phyloP scores from a whole-genome alignment of 805 yeast genomes.

The Scheffersomyces stipitis region DNA sequence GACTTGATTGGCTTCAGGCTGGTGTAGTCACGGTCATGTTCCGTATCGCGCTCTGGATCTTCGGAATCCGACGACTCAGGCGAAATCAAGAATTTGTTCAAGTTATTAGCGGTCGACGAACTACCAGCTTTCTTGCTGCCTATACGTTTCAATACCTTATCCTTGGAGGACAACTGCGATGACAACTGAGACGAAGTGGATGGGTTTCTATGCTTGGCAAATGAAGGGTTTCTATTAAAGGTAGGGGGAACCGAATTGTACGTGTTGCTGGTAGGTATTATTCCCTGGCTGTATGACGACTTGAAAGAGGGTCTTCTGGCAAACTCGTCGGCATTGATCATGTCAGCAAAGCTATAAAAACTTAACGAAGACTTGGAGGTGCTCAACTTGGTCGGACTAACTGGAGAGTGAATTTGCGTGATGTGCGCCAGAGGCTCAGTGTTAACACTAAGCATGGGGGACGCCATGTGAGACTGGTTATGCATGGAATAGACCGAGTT shows the following conservation, averaged over 20 bases:
- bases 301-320: constrained; percentile 61
- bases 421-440: constrained; percentile 9
- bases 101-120: neutral
- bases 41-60: constrained; percentile 13
- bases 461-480: too few species aligned
- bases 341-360: constrained; percentile 79
- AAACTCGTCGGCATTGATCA: constrained; percentile 66
- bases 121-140: neutral
- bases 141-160: neutral
- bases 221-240: constrained; percentile 9
- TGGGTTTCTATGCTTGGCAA: constrained; percentile 8
- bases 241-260: constrained; percentile 3
- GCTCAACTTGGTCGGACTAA: constrained; percentile 41
- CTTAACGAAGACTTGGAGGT: constrained; percentile 39
- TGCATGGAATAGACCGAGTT: constrained; percentile 31
- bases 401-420: constrained; percentile 24
- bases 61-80: constrained; percentile 26
- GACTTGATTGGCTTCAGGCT: constrained; percentile 2
- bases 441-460: constrained; percentile 6
- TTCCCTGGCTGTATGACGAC: constrained; percentile 35
- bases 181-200: constrained; percentile 21
- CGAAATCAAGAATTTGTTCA: constrained; percentile 20
- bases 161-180: constrained; percentile 15
- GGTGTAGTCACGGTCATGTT: constrained; percentile 3
- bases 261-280: constrained; percentile 23